Evolutionary conservation across 352 stramenopile species (phyloP), one percentile per base, ranked within the genome.

Genomic region (Phytophthora fragariae): DNA sequence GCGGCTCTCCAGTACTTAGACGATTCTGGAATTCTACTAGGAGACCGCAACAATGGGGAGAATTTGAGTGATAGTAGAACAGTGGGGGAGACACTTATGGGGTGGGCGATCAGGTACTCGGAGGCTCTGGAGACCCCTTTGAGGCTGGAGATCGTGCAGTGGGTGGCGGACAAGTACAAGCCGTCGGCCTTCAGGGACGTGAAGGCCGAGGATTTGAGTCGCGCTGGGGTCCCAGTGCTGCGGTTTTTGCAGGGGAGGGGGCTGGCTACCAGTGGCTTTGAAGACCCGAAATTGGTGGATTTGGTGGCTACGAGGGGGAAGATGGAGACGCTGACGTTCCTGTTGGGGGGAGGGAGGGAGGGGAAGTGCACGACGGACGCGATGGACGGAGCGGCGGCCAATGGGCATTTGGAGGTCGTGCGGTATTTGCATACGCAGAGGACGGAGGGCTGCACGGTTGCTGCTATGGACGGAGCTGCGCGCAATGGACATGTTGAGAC

Each of bases 361-460:
- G 53, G 10, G 27, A 55, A 21, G 10, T 81, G 75, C 56, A 70
- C 71, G 60, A 29, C 44, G 7, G 53, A 71, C n/a, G 77, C 75
- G 1, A 75, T 84, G 76, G 76, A 86, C 61, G 73, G 65, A 11
- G 73, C 79, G 5, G 79, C 79, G 21, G 24, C 58, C 0, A 82
- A 84, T 57, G 79, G 79, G 4, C 66, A 81, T 65, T 58, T 84
- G n/a, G 59, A 76, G 19, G 70, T 84, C 33, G 73, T 84, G 24
- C 47, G 63, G 39, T 86, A 77, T 63, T 73, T 86, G 46, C 65
- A 82, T 55, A 41, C 11, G 1, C 35, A 62, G 5, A 58, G 65
- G 11, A 73, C 52, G 0, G 64, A 58, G 1, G 74, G 72, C 0
- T 90, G 84, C 55, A 85, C 80, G 1, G 44, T 60, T 12, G 68